phyloP scores from a whole-genome alignment of 345 rosid species.

The Populus davidiana region DNA sequence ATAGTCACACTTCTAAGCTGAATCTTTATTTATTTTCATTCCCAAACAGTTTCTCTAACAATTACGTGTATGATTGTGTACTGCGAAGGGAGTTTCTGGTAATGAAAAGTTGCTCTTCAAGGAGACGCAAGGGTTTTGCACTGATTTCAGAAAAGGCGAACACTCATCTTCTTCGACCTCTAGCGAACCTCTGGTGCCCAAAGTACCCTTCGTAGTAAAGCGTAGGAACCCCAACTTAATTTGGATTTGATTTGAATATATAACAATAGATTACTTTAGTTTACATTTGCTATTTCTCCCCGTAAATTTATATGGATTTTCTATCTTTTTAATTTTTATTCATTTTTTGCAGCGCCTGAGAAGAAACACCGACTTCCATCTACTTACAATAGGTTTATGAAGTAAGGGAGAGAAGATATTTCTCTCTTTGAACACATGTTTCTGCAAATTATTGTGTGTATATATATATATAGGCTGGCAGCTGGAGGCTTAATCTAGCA shows the following conservation, averaged over 20 bases:
- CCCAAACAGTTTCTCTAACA: too few relatives aligned
- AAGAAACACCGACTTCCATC: constrained; percentile 99
- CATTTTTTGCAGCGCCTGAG: constrained; percentile 68
- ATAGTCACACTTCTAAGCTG: too few relatives aligned
- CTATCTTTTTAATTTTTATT: neutral
- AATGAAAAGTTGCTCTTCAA: constrained; percentile 12
- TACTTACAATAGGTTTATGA: constrained; percentile 97
- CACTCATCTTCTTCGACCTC: constrained; percentile 70
- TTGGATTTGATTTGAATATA: neutral
- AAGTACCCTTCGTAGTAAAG: constrained; percentile 84
- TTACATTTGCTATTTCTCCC: neutral
- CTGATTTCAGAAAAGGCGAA: constrained; percentile 59
- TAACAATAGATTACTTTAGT: neutral
- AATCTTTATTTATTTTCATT: too few relatives aligned
- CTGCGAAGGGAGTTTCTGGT: neutral
- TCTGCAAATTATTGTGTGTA: neutral
- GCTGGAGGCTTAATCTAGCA: too few relatives aligned
- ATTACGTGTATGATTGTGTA: neutral
- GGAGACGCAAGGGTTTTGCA: constrained; percentile 60
- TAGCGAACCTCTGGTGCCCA: constrained; percentile 72
- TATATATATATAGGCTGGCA: too few relatives aligned
- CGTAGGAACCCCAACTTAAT: constrained; percentile 40
- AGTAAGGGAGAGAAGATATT: constrained; percentile 40
- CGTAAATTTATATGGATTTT: neutral
- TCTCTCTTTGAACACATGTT: neutral